Conservation (phyloP, 768 basidiomycete species). For the Tephrocybe rancida region DNA sequence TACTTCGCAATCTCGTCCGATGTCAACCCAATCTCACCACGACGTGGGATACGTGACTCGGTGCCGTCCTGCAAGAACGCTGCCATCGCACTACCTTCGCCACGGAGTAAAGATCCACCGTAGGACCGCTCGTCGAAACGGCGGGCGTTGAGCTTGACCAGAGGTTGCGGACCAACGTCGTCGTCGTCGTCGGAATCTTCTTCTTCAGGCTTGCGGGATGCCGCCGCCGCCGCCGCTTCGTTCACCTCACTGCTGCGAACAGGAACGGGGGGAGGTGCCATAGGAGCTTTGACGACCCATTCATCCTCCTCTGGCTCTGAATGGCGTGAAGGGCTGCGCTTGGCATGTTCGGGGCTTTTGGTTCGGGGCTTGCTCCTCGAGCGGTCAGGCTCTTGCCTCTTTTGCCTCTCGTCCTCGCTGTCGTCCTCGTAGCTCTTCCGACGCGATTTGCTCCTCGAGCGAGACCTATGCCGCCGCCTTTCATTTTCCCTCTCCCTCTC, state of each 20-base stretch:
- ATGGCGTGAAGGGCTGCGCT: slow-evolving; percentile 30
- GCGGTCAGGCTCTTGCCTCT: slow-evolving; percentile 24
- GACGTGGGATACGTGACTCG: slow-evolving; percentile 89
- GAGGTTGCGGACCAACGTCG: slow-evolving; percentile 82
- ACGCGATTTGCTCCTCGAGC: slow-evolving; percentile 34
- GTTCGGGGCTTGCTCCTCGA: slow-evolving; percentile 27
- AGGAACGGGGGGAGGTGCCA: slow-evolving; percentile 23
- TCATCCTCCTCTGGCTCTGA: slow-evolving; percentile 41
- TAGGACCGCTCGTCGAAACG: slow-evolving; percentile 84
- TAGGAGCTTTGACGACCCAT: slow-evolving; percentile 66
- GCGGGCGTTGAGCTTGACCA: slow-evolving; percentile 38
- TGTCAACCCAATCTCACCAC: slow-evolving; percentile 96
- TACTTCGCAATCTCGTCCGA: slow-evolving; percentile 85
- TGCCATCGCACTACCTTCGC: slow-evolving; percentile 98
- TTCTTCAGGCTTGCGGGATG: slow-evolving; percentile 26
- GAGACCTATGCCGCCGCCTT: slow-evolving; percentile 36
- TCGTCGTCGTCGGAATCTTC: slow-evolving; percentile 56
- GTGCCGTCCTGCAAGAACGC: slow-evolving; percentile 89
- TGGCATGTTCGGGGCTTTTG: slow-evolving; percentile 31
- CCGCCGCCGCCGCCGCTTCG: slow-evolving; percentile 11
- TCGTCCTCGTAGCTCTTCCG: slow-evolving; percentile 36
- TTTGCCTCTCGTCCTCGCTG: slow-evolving; percentile 39
- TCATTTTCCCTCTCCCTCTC: slow-evolving; percentile 45
- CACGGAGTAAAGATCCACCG: slow-evolving; percentile 86
- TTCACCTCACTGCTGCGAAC: slow-evolving; percentile 12